Conservation (phyloP, 2,329 filamentous ascomycete genomes). For the Colletotrichum tamarilloi region DNA sequence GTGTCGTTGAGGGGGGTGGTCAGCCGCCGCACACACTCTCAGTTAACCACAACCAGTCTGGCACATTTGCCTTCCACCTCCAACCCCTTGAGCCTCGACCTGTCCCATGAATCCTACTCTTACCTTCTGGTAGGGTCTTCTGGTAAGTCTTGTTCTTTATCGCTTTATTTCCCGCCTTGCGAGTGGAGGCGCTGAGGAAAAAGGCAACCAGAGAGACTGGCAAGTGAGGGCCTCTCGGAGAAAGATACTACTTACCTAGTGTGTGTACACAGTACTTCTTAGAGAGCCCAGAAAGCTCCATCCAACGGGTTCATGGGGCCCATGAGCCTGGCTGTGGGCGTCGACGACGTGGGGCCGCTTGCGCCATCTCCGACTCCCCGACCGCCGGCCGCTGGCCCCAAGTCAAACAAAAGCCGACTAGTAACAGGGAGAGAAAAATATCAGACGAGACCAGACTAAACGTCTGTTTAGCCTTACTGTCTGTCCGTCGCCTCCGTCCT, state of each 20-base stretch:
- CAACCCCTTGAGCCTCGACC: conserved; percentile 23
- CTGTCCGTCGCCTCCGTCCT: conserved; percentile 2
- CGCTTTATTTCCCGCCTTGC: conserved; percentile 20
- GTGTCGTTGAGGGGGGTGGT: conserved; percentile 12
- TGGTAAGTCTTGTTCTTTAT: conserved; percentile 9
- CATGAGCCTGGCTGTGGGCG: background rate
- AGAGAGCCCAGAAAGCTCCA: background rate
- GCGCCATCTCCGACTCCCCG: conserved; percentile 15
- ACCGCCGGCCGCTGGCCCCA: conserved; percentile 15
- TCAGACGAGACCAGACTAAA: conserved; percentile 14
- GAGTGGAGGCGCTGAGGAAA: conserved; percentile 17
- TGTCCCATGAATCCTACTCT: conserved; percentile 7
- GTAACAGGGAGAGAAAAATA: background rate
- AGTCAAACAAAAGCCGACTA: conserved; percentile 8
- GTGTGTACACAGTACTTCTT: background rate
- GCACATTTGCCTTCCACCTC: conserved; percentile 9
- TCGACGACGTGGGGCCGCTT: conserved; percentile 25
- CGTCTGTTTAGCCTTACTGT: conserved; percentile 8
- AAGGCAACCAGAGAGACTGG: background rate
- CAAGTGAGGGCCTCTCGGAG: conserved; percentile 6
- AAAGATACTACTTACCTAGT: background rate
- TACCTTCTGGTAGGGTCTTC: conserved; percentile 9
- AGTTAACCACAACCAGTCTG: background rate
- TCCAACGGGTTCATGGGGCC: conserved; percentile 3
- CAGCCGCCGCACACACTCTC: conserved; percentile 21